Base-by-base conservation (phyloP, 2,329 filamentous ascomycete species). In the Ceratocystis alfenasii region DNA sequence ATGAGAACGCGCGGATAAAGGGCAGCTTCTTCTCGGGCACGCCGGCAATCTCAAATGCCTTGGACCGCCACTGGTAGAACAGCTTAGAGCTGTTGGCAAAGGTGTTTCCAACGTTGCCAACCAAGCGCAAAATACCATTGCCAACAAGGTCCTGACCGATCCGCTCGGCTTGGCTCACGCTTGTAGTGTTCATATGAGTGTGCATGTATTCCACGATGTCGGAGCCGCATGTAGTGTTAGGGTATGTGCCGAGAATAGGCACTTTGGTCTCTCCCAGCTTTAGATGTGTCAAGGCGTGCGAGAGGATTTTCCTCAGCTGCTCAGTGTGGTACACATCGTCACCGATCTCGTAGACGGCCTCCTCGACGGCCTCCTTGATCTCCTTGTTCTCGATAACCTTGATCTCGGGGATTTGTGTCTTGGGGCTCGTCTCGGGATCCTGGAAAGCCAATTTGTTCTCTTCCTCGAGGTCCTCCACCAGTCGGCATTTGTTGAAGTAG, bases 371-470 rank as follows among this genome's bases (percentile, higher is more conserved):
- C 44, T 82, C 81, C 15, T 83, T 81, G 17, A 82, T 81, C 66
- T 83, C 82, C 67, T 83, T 80, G 69, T 85, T 83, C 59, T 87
- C 81, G 22, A 88, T 85, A 50, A 97, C 86, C 75, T 96, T 95
- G 76, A 99, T 95, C 73, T 91, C 92, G 57, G 89, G 89, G 50
- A 90, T 88, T 45, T 76, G 75, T 65, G 83, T 81, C 74, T 85
- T 80, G 2, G 88, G 87, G 74, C 88, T 91, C 44, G 75, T 79
- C 71, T 87, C 83, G 1, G 91, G 90, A 70, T 92, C 90, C 75
- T 96, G 91, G 76, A 99, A 99, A 48, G 92, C 94, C 65, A 99
- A 83, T 77, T 99, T 97, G 75, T 96, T 96, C 79, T 99, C 95
- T 76, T 99, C 94, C 75, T 99, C 94, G 68, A 97, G 78, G 74